phyloP scores from a whole-genome alignment of 1,139 yeast genomes.

The Saccharomycopsis crataegensis region DNA sequence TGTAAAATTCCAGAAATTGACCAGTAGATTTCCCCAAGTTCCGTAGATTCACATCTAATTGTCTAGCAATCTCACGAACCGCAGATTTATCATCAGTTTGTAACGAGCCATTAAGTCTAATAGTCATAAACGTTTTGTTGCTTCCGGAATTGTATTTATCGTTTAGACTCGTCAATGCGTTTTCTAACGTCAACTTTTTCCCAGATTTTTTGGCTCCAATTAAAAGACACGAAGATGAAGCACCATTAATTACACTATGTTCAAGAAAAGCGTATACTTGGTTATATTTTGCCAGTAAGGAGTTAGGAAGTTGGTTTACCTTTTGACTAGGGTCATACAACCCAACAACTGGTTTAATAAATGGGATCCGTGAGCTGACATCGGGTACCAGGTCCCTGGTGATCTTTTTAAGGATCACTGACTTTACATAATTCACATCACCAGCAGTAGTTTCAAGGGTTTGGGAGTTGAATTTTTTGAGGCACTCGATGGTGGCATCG shows the following conservation, averaged over 20 bases:
- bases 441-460: not conserved
- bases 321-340: conserved; percentile 10
- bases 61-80: conserved; percentile 77
- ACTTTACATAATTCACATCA: not conserved
- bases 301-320: conserved; percentile 6
- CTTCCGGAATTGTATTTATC: conserved; percentile 31
- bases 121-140: conserved; percentile 45
- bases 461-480: too few species aligned
- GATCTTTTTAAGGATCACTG: not conserved
- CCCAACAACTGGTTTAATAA: not conserved
- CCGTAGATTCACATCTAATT: conserved; percentile 48
- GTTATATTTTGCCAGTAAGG: conserved; percentile 17
- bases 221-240: conserved; percentile 74
- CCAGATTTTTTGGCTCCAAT: conserved; percentile 81
- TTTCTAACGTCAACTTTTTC: conserved; percentile 57
- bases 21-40: conserved; percentile 21
- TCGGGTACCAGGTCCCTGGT: not conserved
- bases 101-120: conserved; percentile 60
- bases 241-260: conserved; percentile 59
- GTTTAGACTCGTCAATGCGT: conserved; percentile 45
- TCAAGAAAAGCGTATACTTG: conserved; percentile 53
- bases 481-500: not conserved
- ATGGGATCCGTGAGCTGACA: not conserved
- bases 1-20: conserved; percentile 6
- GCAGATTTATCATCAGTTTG: conserved; percentile 77